Base-by-base conservation (phyloP, 441 rosid genomes). In the Populus hybrid region DNA sequence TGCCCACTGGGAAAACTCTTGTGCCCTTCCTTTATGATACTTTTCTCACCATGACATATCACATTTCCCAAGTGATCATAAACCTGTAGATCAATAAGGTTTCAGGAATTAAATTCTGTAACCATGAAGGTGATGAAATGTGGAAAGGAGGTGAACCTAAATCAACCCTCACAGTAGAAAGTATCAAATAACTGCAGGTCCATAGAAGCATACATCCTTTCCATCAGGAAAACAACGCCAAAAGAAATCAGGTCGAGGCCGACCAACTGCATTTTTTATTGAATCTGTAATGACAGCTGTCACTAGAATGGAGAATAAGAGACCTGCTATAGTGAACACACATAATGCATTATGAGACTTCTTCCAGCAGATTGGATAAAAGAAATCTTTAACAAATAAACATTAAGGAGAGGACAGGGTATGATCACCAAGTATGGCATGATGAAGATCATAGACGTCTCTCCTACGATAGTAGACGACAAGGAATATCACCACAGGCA, bases 171-270 rank as follows among this genome's bases (percentile, higher is more conserved):
- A 57, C 23, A 57, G 23, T 57, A 72, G 69, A 50, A 82, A 38
- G 40, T 24, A 69, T 21, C 12, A 69, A 24, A 72, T 18, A 69
- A 65, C 9, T 67, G 75, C 68, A 79, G 75, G 69, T 71, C 14
- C 36, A 67, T 61, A 69, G 73, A 68, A 69, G 76, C 90, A 77
- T 88, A 93, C 98, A 80, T 89, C 95, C 77, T 89, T 86, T 70
- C 98, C 99, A 86, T 95, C 93, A 2, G 98, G 99, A 79, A 95
- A 95, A 82, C 99, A 95, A 38, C 97, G 97, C 94, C 96, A 91
- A 83, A 91, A 95, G 85, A 95, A 95, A 83, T 95, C 94, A 38
- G 99, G 99, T 28, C 98, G 91, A 28, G 98, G 98, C 75, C 98
- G 82, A 67, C 99, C 99, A 74, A 88, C 94, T 71, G 98, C 93